phyloP scores from a whole-genome alignment of 257 asterid genomes.

The Agastache rugosa region DNA sequence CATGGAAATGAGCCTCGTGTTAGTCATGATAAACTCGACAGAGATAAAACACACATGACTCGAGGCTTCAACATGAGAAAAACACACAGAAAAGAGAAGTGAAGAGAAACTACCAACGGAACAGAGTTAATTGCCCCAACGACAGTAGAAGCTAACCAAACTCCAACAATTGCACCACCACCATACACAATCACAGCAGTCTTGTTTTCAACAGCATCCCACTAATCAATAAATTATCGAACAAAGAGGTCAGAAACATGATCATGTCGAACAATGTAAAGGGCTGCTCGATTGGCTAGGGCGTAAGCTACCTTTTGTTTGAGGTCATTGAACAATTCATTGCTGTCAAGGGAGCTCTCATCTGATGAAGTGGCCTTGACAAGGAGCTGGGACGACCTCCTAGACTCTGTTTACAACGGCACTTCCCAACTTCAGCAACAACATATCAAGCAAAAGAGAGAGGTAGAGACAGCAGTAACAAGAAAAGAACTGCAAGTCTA shows the following conservation, averaged over 20 bases:
- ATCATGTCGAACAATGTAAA: not conserved
- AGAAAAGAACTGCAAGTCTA: too few relatives aligned
- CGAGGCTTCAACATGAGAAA: not conserved
- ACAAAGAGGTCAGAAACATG: not conserved
- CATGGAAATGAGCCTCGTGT: not conserved
- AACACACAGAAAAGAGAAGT: not conserved
- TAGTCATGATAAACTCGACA: not conserved
- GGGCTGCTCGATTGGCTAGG: not conserved
- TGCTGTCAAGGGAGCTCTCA: constrained; percentile 66
- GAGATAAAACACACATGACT: not conserved
- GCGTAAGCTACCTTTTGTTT: constrained; percentile 69
- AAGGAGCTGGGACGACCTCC: constrained; percentile 55
- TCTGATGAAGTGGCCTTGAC: constrained; percentile 86
- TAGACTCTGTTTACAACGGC: constrained; percentile 53
- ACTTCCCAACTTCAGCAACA: constrained; percentile 25
- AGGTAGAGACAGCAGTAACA: not conserved
- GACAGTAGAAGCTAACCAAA: constrained; percentile 81
- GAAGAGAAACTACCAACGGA: constrained; percentile 66
- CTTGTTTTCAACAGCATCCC: constrained; percentile 98
- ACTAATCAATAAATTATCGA: constrained; percentile 42
- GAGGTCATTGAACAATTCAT: constrained; percentile 72
- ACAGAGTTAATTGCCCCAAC: constrained; percentile 88
- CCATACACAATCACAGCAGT: constrained; percentile 77
- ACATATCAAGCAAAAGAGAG: not conserved
- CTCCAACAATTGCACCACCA: constrained; percentile 81